A percentile compares a stretch with the other conserved stretches of the same genome.
phyloP scores from a whole-genome alignment of 495 filamentous ascomycete species.

The Penicillium daleae region DNA sequence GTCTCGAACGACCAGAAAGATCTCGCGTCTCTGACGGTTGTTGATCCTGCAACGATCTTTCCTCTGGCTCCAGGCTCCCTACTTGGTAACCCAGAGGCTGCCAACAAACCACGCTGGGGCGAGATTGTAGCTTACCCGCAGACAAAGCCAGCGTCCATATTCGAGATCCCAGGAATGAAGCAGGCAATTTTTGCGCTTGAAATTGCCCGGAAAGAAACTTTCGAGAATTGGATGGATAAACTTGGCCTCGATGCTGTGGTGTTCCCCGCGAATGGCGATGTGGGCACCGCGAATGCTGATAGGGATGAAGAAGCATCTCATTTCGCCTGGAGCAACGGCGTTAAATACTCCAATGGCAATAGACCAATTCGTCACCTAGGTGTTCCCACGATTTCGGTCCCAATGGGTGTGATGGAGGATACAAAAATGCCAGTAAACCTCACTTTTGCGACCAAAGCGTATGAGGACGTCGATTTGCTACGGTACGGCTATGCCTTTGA shows the following conservation, averaged over 20 bases:
- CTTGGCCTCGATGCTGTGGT: slow-evolving; percentile 39
- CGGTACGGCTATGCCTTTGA: slow-evolving; percentile 41
- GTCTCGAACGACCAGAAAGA: slow-evolving; percentile 31
- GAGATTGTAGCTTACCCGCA: slow-evolving; percentile 41
- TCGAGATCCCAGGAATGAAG: slow-evolving; percentile 30
- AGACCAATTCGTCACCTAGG: slow-evolving; percentile 41
- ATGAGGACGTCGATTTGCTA: slow-evolving; percentile 36
- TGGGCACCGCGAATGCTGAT: slow-evolving; percentile 38
- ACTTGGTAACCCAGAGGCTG: slow-evolving; percentile 33
- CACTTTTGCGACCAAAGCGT: slow-evolving; percentile 42
- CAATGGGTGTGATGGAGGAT: slow-evolving; percentile 44
- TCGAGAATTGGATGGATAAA: slow-evolving; percentile 42
- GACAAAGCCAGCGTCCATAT: slow-evolving; percentile 30
- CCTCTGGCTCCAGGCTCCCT: slow-evolving; percentile 38
- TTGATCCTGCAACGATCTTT: slow-evolving; percentile 39
- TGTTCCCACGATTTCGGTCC: slow-evolving; percentile 41
- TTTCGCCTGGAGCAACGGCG: slow-evolving; percentile 41
- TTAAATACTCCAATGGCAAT: slow-evolving; percentile 44
- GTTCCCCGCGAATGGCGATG: slow-evolving; percentile 39
- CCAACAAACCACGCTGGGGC: slow-evolving; percentile 35
- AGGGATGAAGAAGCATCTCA: slow-evolving; percentile 27
- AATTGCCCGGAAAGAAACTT: slow-evolving; percentile 33
- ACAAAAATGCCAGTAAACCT: slow-evolving; percentile 41
- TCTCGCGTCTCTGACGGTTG: slow-evolving; percentile 29
- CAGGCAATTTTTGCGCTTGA: slow-evolving; percentile 37